Evolutionary conservation across 148 eudicot genomes (phyloP).

Genomic region (Vaccinium macrocarpon): DNA sequence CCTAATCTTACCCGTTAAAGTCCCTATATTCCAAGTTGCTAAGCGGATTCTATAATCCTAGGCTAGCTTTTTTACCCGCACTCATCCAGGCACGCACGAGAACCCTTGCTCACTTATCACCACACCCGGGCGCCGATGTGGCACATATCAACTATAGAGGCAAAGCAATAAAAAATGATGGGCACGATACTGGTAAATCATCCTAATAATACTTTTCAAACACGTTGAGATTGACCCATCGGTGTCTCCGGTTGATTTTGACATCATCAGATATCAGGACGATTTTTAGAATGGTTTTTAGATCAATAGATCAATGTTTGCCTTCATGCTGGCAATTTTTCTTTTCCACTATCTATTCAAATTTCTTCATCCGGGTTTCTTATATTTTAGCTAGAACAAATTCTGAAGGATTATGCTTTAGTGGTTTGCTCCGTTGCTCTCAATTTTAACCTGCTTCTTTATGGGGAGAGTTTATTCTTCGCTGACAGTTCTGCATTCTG

Average conservation of each 20-base stretch:
- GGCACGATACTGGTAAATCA: neutral
- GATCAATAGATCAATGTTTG: neutral
- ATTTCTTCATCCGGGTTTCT: neutral
- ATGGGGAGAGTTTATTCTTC: neutral
- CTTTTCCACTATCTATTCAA: neutral
- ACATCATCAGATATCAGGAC: neutral
- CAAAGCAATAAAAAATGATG: neutral
- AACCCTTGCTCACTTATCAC: no score
- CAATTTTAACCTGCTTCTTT: neutral
- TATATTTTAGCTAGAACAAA: neutral
- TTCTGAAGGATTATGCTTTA: neutral
- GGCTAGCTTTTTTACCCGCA: no score
- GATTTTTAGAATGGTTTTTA: neutral
- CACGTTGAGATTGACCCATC: neutral
- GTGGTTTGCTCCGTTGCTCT: neutral
- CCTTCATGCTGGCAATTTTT: neutral
- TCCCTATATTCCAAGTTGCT: no score
- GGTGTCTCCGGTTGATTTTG: neutral
- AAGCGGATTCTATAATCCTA: no score
- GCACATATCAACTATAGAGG: neutral
- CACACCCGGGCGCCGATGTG: no score
- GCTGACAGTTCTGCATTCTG: constrained; percentile 7
- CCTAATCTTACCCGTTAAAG: no score
- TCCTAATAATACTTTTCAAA: constrained; percentile 1
- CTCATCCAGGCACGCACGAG: no score